Evolutionary conservation across 2,329 filamentous ascomycete species (phyloP).

Genomic region (Neopestalotiopsis clavispora): DNA sequence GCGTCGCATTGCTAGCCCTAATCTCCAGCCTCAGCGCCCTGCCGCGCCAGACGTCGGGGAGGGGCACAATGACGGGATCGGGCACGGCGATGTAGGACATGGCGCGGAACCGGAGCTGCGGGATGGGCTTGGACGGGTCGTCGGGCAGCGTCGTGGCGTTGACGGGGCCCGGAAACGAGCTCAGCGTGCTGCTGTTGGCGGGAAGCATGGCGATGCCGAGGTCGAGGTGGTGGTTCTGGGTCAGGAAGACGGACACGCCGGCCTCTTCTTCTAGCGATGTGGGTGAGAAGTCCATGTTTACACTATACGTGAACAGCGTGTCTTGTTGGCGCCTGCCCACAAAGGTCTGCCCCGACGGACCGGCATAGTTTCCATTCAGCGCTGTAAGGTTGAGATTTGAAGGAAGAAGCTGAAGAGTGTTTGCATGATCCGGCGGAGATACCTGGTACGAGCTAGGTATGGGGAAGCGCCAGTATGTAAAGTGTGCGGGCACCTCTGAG

Average conservation of each 20-base stretch:
- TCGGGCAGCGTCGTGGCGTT: slow-evolving; percentile 16
- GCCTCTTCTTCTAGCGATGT: slow-evolving; percentile 49
- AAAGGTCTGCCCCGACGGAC: slow-evolving; percentile 54
- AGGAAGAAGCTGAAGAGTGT: slow-evolving; percentile 51
- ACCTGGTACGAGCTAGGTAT: slow-evolving; percentile 48
- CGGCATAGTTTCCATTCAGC: slow-evolving; percentile 52
- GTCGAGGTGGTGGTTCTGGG: slow-evolving; percentile 57
- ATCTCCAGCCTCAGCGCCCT: slow-evolving; percentile 45
- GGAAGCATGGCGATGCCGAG: slow-evolving; percentile 46
- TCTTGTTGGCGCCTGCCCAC: slow-evolving; percentile 60
- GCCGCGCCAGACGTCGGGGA: slow-evolving; percentile 44
- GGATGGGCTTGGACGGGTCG: slow-evolving; percentile 30
- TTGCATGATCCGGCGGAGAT: slow-evolving; percentile 45
- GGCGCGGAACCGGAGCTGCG: slow-evolving; percentile 50
- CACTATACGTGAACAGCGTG: slow-evolving; percentile 55
- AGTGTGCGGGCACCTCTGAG: slow-evolving; percentile 53
- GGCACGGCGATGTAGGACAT: slow-evolving; percentile 47
- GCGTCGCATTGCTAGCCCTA: slow-evolving; percentile 48
- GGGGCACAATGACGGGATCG: slow-evolving; percentile 37
- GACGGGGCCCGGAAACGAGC: slow-evolving; percentile 23
- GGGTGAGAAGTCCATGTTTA: slow-evolving; percentile 50
- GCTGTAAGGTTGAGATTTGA: slow-evolving; percentile 59
- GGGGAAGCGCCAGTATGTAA: slow-evolving; percentile 62
- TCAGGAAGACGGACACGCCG: slow-evolving; percentile 58
- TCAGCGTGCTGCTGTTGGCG: slow-evolving; percentile 28